A percentile compares a stretch with the other conserved stretches of the same genome.
Evolutionary conservation across 768 basidiomycete genomes (phyloP).

Genomic region (Clavaria fumosa): DNA sequence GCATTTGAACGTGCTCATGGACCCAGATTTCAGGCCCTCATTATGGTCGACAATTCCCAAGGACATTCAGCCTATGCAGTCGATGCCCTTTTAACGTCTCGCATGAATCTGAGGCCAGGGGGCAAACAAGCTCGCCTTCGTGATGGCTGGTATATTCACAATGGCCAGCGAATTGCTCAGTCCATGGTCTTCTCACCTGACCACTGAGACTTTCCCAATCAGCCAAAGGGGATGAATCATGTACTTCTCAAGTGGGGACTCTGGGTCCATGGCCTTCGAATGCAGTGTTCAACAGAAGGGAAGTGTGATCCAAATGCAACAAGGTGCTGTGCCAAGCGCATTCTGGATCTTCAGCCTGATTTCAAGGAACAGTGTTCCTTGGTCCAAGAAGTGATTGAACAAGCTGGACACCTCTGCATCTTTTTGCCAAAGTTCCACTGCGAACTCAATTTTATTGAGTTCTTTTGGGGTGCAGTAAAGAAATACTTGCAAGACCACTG

Average conservation of each 20-base stretch:
- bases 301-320: slow-evolving; percentile 4
- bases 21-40: slow-evolving; percentile 20
- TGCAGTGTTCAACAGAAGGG: slow-evolving; percentile 4
- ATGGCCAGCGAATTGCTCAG: slow-evolving; percentile 17
- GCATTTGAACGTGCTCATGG: slow-evolving; percentile 19
- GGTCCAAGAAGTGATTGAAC: slow-evolving; percentile 7
- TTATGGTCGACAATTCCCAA: slow-evolving; percentile 29
- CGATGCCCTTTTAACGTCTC: slow-evolving; percentile 20
- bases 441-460: slow-evolving; percentile 7
- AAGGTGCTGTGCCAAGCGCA: neutral
- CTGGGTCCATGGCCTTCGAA: slow-evolving; percentile 6
- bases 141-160: slow-evolving; percentile 18
- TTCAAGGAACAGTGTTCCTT: slow-evolving; percentile 6
- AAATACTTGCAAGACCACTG: slow-evolving; percentile 12
- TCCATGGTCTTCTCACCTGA: slow-evolving; percentile 21
- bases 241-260: slow-evolving; percentile 17
- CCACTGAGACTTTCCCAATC: slow-evolving; percentile 17
- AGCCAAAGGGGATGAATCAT: slow-evolving; percentile 18
- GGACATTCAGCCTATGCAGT: slow-evolving; percentile 24
- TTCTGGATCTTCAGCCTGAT: slow-evolving; percentile 6
- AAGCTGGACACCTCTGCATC: slow-evolving; percentile 6
- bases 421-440: slow-evolving; percentile 7
- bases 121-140: slow-evolving; percentile 23
- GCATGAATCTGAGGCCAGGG: slow-evolving; percentile 24
- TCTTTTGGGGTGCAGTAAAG: slow-evolving; percentile 9